Conservation (phyloP, 176 grass and related monocot species). For the Paspalum notatum region DNA sequence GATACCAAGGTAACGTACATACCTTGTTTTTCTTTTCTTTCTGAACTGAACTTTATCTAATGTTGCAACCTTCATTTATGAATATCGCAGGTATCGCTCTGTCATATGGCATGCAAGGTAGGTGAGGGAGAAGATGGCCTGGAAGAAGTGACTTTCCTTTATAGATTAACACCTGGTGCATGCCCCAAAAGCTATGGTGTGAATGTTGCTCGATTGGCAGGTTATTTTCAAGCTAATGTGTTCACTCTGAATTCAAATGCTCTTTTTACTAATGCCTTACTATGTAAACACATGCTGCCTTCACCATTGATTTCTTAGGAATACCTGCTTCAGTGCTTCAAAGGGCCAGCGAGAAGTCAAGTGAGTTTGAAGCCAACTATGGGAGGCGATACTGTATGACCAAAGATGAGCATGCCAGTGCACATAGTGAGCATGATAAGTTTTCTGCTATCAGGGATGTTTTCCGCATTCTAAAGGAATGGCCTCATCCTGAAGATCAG, state of each 20-base stretch:
- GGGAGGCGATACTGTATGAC: constrained; percentile 40
- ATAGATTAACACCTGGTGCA: constrained; percentile 72
- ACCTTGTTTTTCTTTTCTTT: constrained; percentile 15
- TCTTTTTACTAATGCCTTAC: constrained; percentile 22
- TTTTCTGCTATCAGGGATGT: constrained; percentile 58
- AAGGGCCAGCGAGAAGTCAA: constrained; percentile 75
- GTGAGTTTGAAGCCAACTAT: constrained; percentile 78
- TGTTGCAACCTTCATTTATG: constrained; percentile 33
- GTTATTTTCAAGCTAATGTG: constrained; percentile 49
- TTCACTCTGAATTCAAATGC: constrained; percentile 28
- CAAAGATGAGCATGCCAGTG: constrained; percentile 26
- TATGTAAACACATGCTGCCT: constrained; percentile 1
- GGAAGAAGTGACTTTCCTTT: constrained; percentile 94
- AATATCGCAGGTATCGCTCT: constrained; percentile 69
- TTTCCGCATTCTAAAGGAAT: constrained; percentile 40
- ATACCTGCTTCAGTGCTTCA: constrained; percentile 80
- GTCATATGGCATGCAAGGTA: constrained; percentile 92
- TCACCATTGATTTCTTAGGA: constrained; percentile 52
- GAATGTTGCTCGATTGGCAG: constrained; percentile 95
- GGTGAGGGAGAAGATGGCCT: constrained; percentile 61
- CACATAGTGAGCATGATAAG: constrained; percentile 23
- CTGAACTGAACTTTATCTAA: constrained; percentile 16
- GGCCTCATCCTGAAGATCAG: constrained; percentile 40
- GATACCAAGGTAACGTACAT: constrained; percentile 59
- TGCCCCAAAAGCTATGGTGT: constrained; percentile 99